Base-by-base conservation (phyloP, 805 yeast genomes). In the Ogataea nakhonphanomensis region DNA sequence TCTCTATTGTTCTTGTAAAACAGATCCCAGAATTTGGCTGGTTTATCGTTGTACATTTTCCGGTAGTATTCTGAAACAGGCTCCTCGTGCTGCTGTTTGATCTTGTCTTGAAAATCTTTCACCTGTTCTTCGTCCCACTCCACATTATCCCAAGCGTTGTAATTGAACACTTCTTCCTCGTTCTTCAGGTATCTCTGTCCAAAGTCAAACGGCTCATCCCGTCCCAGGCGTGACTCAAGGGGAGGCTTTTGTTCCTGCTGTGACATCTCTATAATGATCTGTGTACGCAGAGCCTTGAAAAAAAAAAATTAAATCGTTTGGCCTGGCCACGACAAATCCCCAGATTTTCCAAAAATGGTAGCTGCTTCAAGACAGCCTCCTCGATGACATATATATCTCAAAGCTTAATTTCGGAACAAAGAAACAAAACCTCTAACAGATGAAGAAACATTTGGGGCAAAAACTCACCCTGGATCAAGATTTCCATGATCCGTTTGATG, bases 101-200 rank as follows among this genome's bases (percentile, higher is more conserved):
- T 83, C 59, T 82, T 79, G 51, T 73, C 79, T 55, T 83, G 74
- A 3, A 96, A 96, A 48, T 83, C 79, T 14, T 67, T 57, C 10
- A 81, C 61, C 59, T 93, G 97, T 52, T 88, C 95, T 37, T 84
- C 89, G 35, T 95, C 97, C 96, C 96, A 90, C 57, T 88, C 96
- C 25, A 89, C 97, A 59, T 93, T 95, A 61, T 93, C 99, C 84
- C 93, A 84, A 0, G 99, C 99, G 59, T 93, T 93, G 58, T 84
- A 95, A 44, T 76, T 74, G 81, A 95, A 93, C 1, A 93, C 95
- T 22, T 88, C 89, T 4, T 82, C 79, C 11, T 80, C 84, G 33
- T 80, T 76, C 2, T 74, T 74, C 43, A 93, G 67, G 48, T 65
- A 78, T 41, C 99, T 70, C 59, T 88, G 95, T 8, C 99, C 99